Conservation (phyloP, 805 yeast species). For the Nakazawaea ishiwadae region DNA sequence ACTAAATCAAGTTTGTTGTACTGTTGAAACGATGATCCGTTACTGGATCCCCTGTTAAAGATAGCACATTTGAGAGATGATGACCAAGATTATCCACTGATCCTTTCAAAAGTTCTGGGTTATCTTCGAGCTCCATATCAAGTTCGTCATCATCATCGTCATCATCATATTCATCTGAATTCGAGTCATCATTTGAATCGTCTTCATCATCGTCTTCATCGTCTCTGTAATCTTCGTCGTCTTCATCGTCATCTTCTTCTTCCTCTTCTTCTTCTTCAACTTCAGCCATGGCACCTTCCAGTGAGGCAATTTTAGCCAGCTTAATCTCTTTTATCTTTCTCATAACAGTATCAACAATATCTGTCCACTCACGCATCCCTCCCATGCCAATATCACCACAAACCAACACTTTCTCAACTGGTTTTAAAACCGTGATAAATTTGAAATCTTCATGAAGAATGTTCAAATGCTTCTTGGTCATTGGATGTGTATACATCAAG, state of each 20-base stretch:
- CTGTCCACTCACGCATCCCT: conserved; percentile 98
- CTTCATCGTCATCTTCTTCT: conserved; percentile 41
- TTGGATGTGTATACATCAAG: conserved; percentile 82
- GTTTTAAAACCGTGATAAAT: conserved; percentile 90
- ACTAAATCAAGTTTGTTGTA: conserved; percentile 14
- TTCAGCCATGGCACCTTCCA: conserved; percentile 40
- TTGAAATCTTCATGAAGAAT: conserved; percentile 86
- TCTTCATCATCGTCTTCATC: conserved; percentile 27
- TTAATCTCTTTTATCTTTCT: conserved; percentile 58
- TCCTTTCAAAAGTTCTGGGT: background rate
- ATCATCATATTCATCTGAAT: conserved; percentile 15
- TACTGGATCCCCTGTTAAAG: conserved; percentile 6
- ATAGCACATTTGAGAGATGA: conserved; percentile 1
- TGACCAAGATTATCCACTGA: conserved; percentile 3
- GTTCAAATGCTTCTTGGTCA: conserved; percentile 78
- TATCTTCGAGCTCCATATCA: conserved; percentile 7
- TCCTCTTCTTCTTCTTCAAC: conserved; percentile 49
- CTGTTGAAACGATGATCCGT: conserved; percentile 10
- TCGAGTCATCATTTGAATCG: conserved; percentile 16
- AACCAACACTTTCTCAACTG: conserved; percentile 90
- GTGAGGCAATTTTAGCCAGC: conserved; percentile 21
- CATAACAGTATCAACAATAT: conserved; percentile 81
- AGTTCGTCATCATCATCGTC: conserved; percentile 15
- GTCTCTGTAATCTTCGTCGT: conserved; percentile 33
- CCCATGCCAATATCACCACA: conserved; percentile 99